Conservation (phyloP, 2,329 filamentous ascomycete species). For the Leptosphaerulina australis region DNA sequence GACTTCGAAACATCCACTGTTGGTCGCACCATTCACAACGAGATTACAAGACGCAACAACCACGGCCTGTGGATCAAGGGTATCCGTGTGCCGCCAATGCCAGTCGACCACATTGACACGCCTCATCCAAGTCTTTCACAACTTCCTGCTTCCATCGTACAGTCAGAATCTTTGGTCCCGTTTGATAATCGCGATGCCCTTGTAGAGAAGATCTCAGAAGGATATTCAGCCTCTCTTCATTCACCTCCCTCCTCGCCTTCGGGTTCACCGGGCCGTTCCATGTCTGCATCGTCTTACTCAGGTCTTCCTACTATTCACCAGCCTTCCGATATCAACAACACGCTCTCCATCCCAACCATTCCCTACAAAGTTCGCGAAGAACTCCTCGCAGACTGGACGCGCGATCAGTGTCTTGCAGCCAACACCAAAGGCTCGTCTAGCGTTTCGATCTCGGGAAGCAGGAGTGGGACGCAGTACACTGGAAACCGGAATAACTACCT, state of each 20-base stretch:
- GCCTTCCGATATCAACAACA: constrained; percentile 19
- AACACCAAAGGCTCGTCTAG: constrained; percentile 73
- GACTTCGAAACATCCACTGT: constrained; percentile 73
- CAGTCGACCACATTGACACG: constrained; percentile 63
- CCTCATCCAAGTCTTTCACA: constrained; percentile 33
- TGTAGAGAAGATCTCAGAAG: constrained; percentile 73
- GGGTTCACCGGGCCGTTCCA: constrained; percentile 69
- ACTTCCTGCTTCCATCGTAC: constrained; percentile 34
- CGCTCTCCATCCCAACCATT: constrained; percentile 56
- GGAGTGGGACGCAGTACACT: constrained; percentile 51
- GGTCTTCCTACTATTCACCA: constrained; percentile 53
- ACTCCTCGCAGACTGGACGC: constrained; percentile 80
- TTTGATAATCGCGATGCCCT: constrained; percentile 76
- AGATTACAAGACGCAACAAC: constrained; percentile 74
- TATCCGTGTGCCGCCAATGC: constrained; percentile 71
- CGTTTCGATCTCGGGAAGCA: constrained; percentile 77
- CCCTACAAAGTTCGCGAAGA: constrained; percentile 72
- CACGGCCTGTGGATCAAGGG: constrained; percentile 80
- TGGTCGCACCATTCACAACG: constrained; percentile 73
- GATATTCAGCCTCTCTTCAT: constrained; percentile 67
- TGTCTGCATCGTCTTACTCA: constrained; percentile 59
- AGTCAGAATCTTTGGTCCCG: constrained; percentile 61
- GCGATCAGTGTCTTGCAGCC: constrained; percentile 71
- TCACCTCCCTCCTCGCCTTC: constrained; percentile 74
- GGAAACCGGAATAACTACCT: constrained; percentile 53